Evolutionary conservation across 2,329 filamentous ascomycete genomes (phyloP).

Genomic region (Tolypocladium tundrense): DNA sequence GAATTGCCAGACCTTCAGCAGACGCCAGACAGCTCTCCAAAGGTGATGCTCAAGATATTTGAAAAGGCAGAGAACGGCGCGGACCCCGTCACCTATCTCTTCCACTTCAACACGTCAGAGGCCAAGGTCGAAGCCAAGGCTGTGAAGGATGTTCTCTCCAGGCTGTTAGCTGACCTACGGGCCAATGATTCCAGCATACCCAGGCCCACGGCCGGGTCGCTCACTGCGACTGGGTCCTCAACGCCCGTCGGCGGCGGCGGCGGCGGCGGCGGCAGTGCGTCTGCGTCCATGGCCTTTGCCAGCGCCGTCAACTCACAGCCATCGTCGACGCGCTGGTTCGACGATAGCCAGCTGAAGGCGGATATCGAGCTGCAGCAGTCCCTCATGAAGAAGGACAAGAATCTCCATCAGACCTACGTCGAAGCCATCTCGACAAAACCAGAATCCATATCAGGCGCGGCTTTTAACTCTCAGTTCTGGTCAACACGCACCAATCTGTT

Average conservation of each 20-base stretch:
- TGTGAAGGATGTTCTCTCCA: slow-evolving; percentile 73
- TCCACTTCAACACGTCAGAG: slow-evolving; percentile 76
- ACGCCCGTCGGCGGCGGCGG: slow-evolving; percentile 13
- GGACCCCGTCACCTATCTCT: slow-evolving; percentile 64
- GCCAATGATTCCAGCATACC: slow-evolving; percentile 39
- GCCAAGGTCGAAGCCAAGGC: slow-evolving; percentile 76
- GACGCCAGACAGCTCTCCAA: slow-evolving; percentile 75
- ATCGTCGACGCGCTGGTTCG: slow-evolving; percentile 59
- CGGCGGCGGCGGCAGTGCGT: slow-evolving; percentile 31
- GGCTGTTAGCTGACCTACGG: slow-evolving; percentile 63
- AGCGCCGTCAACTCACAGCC: slow-evolving; percentile 50
- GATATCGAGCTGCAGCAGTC: slow-evolving; percentile 82
- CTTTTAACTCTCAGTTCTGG: slow-evolving; percentile 93
- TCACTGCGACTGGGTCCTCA: slow-evolving; percentile 13
- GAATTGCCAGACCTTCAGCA: slow-evolving; percentile 70
- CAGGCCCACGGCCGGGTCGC: slow-evolving; percentile 28
- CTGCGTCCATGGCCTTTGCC: slow-evolving; percentile 69
- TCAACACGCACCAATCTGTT: slow-evolving; percentile 76
- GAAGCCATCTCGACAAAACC: slow-evolving; percentile 77
- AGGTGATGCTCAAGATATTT: slow-evolving; percentile 91
- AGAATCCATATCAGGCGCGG: slow-evolving; percentile 65
- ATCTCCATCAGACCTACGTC: slow-evolving; percentile 74
- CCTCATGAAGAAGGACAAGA: slow-evolving; percentile 69
- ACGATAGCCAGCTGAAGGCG: slow-evolving; percentile 65
- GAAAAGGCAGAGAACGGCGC: slow-evolving; percentile 51